Evolutionary conservation across 2,329 filamentous ascomycete genomes (phyloP).

Genomic region (Paecilomyces variotii): DNA sequence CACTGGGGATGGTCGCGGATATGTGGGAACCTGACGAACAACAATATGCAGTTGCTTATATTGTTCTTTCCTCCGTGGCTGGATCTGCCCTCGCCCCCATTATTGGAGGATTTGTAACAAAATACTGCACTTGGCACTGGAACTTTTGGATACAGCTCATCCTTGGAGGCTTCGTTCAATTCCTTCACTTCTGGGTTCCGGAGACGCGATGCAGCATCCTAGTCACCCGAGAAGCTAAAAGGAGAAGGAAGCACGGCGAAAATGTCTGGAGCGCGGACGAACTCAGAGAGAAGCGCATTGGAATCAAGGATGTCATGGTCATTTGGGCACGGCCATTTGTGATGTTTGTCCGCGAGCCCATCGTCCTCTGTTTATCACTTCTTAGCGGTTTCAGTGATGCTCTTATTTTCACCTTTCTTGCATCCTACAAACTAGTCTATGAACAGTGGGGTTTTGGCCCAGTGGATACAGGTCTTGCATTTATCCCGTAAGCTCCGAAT

Average conservation of each 20-base stretch:
- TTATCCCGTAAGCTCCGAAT: conserved; percentile 40
- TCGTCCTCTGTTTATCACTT: conserved; percentile 53
- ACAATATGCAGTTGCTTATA: conserved; percentile 53
- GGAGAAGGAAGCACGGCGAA: conserved; percentile 46
- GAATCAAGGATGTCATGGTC: conserved; percentile 46
- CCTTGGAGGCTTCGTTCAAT: conserved; percentile 47
- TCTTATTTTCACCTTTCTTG: conserved; percentile 59
- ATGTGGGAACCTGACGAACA: conserved; percentile 52
- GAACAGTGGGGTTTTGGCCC: conserved; percentile 51
- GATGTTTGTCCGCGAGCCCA: conserved; percentile 59
- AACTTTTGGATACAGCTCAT: conserved; percentile 58
- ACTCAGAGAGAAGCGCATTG: conserved; percentile 50
- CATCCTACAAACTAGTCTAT: conserved; percentile 54
- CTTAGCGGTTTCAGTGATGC: conserved; percentile 59
- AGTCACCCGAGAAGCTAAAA: conserved; percentile 51
- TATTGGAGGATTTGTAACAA: conserved; percentile 46
- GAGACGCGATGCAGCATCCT: conserved; percentile 53
- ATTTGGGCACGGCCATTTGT: conserved; percentile 55
- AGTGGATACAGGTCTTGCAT: conserved; percentile 42
- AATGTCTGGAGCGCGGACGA: conserved; percentile 68
- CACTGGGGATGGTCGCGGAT: conserved; percentile 57
- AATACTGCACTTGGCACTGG: conserved; percentile 47
- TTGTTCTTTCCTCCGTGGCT: conserved; percentile 50
- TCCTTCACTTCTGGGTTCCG: conserved; percentile 42
- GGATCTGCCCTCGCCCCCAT: conserved; percentile 43